Percentiles rank a stretch among this genome's conserved stretches.
Evolutionary conservation across 2,329 filamentous ascomycete genomes (phyloP).

Genomic region (Amesomyces nigricolor): DNA sequence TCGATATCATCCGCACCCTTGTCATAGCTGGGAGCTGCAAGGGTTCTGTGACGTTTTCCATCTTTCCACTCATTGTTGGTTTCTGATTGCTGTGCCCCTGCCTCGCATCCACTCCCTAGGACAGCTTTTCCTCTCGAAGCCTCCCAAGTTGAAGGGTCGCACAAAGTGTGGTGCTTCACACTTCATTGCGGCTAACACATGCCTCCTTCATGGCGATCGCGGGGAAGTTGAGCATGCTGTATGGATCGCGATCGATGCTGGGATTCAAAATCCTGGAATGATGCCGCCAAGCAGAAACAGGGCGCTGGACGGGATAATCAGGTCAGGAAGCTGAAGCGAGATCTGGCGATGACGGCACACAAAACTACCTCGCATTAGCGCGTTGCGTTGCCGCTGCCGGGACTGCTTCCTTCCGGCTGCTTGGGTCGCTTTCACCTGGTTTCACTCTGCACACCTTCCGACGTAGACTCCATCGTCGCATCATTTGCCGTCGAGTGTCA

Average conservation of each 20-base stretch:
- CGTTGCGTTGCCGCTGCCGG: conserved; percentile 1
- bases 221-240: too few relatives aligned
- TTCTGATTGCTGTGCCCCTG: too few relatives aligned
- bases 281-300: too few relatives aligned
- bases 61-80: too few relatives aligned
- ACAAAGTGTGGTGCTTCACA: too few relatives aligned
- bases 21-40: conserved; percentile 7
- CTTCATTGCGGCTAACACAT: too few relatives aligned
- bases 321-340: not conserved
- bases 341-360: conserved; percentile 8
- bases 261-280: not conserved
- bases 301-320: not conserved
- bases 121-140: not conserved
- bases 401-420: not conserved
- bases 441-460: not conserved
- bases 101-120: too few relatives aligned
- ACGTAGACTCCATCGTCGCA: not conserved
- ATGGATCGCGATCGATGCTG: too few relatives aligned
- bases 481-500: not conserved
- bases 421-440: not conserved
- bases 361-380: conserved; percentile 12
- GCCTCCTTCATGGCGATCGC: too few relatives aligned
- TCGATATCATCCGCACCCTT: not conserved
- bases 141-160: too few relatives aligned
- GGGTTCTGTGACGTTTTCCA: conserved; percentile 7